phyloP scores from a whole-genome alignment of 768 basidiomycete species.

The Rhizopogon vesiculosus region DNA sequence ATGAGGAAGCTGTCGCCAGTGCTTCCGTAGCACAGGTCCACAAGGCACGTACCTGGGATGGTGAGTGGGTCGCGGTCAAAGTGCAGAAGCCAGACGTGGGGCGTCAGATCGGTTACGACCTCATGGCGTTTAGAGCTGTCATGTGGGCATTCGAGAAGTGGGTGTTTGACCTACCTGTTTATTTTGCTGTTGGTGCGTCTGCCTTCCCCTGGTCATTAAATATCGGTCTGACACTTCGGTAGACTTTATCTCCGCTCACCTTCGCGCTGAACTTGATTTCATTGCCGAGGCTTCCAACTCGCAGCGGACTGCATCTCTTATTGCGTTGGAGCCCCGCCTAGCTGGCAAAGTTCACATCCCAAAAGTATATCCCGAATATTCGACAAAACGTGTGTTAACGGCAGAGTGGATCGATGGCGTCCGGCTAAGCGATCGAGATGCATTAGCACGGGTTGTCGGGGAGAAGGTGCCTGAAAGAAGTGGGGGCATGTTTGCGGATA shows the following conservation, averaged over 20 bases:
- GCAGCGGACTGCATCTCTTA: slow-evolving; percentile 56
- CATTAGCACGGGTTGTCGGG: slow-evolving; percentile 57
- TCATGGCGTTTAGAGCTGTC: slow-evolving; percentile 61
- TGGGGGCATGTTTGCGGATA: background rate
- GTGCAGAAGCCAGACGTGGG: slow-evolving; percentile 86
- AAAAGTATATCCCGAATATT: slow-evolving; percentile 62
- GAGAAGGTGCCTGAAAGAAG: slow-evolving; percentile 16
- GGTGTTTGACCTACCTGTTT: slow-evolving; percentile 83
- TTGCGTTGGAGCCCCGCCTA: slow-evolving; percentile 68
- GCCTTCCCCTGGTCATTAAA: background rate
- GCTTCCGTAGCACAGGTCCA: slow-evolving; percentile 95
- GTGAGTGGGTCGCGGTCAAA: slow-evolving; percentile 86
- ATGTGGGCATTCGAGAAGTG: slow-evolving; percentile 79
- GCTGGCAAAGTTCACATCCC: slow-evolving; percentile 75
- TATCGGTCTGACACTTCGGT: background rate
- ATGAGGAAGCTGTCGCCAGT: slow-evolving; percentile 72
- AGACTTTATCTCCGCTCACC: slow-evolving; percentile 79
- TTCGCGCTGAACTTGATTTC: slow-evolving; percentile 83
- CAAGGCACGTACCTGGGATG: slow-evolving; percentile 52
- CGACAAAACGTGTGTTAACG: slow-evolving; percentile 75
- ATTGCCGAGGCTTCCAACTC: slow-evolving; percentile 77
- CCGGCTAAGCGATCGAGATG: slow-evolving; percentile 60
- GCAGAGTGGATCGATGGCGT: slow-evolving; percentile 85
- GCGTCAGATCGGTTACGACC: slow-evolving; percentile 84
- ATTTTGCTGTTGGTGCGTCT: slow-evolving; percentile 67